phyloP scores from a whole-genome alignment of 2,329 filamentous ascomycete species.

The Colletotrichum cuscutae region DNA sequence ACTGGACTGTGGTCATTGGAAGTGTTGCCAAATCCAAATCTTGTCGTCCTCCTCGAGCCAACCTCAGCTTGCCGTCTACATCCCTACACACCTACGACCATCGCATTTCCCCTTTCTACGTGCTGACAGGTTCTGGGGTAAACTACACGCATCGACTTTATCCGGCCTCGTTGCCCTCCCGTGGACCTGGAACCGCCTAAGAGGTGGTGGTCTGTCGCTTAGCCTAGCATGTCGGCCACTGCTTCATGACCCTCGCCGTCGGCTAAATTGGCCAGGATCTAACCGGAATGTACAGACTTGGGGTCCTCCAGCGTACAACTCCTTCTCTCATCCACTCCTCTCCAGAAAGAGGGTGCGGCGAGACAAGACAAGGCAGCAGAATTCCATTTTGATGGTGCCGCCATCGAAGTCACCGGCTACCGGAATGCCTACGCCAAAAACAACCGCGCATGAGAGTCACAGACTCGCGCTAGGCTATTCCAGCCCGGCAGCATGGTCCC shows the following conservation, averaged over 20 bases:
- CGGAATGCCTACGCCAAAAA: not conserved
- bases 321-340: not conserved
- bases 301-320: not conserved
- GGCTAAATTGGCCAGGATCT: conserved; percentile 8
- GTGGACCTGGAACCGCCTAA: conserved; percentile 11
- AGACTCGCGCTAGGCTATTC: not conserved
- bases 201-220: not conserved
- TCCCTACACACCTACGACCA: not conserved
- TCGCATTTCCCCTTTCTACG: conserved; percentile 6
- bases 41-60: not conserved
- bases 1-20: not conserved
- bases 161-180: conserved; percentile 12
- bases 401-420: not conserved
- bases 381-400: not conserved
- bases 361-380: not conserved
- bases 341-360: not conserved
- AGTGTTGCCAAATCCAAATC: not conserved
- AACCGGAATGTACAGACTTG: not conserved
- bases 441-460: not conserved
- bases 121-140: not conserved
- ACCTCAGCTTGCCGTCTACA: not conserved
- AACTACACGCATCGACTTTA: conserved; percentile 17
- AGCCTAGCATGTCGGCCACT: not conserved
- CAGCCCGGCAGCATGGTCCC: not conserved
- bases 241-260: not conserved